Evolutionary conservation across 139 green algal genomes (phyloP), one percentile per base, ranked within the genome.

Genomic region (Chlorella vulgaris): DNA sequence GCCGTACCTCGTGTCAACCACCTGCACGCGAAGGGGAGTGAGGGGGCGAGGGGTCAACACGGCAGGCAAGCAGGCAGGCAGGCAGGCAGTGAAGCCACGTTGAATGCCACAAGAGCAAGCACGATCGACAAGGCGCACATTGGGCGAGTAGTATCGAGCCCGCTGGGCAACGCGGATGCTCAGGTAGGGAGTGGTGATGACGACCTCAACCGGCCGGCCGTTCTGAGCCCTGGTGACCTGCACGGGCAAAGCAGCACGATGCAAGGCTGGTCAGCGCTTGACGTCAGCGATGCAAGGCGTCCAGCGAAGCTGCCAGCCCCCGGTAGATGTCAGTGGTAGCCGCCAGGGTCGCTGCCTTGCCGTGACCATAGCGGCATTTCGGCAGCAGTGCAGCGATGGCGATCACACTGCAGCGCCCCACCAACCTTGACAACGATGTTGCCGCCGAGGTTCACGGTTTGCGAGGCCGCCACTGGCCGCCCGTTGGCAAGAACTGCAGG

Each of bases 171-270:
- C 69, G 29, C 69, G 69, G 0, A 76, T 63, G 43, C 69, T n/a
- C 69, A 76, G 13, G 69, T 76, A 63, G 29, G 69, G 69, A 18
- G 26, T 26, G 29, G 69, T 63, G 42, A 76, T 76, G 69, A 63
- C 22, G 29, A 63, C 29, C 0, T 43, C 69, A 0, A 19, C 29
- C 18, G 69, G 69, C 26, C n/a, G 43, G 13, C 69, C 69, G 5
- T 39, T 40, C 43, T 76, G 61, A 43, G 38, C 7, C 7, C 22
- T n/a, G 6, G 61, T 4, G 7, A 38, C 61, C 61, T 68, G 61
- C 22, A 33, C 29, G 3, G 4, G 1, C 7, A 29, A 29, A 0
- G 47, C 15, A 24, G 47, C 47, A 55, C 10, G 47, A 13, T 26
- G 60, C 15, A 68, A 29, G 29, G 61, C 29, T 22, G 61, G 22